Conservation (phyloP, 1,284 basidiomycete species). For the Wolfiporia cocos region DNA sequence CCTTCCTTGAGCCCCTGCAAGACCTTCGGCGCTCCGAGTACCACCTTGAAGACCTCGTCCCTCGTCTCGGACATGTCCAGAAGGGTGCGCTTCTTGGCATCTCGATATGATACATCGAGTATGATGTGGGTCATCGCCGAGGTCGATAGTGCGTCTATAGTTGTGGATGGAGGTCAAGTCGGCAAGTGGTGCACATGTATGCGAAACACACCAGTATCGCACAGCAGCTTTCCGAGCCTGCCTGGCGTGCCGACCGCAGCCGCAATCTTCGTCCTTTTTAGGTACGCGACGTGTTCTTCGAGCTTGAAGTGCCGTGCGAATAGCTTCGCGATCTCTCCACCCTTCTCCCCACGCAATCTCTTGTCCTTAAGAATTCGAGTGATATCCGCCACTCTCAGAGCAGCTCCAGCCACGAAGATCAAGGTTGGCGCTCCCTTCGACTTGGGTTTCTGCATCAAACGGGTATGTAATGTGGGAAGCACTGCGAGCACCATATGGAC, state of each 20-base stretch:
- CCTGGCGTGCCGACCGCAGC: slow-evolving; percentile 80
- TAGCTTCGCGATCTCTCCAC: slow-evolving; percentile 79
- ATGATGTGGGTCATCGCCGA: slow-evolving; percentile 78
- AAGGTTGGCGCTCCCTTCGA: slow-evolving; percentile 72
- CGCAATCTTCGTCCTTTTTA: slow-evolving; percentile 70
- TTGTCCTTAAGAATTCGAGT: slow-evolving; percentile 66
- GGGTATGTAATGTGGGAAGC: slow-evolving; percentile 60
- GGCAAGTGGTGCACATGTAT: not conserved
- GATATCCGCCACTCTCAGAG: slow-evolving; percentile 73
- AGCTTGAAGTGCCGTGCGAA: slow-evolving; percentile 87
- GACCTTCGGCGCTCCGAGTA: slow-evolving; percentile 58
- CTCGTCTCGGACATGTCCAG: slow-evolving; percentile 80
- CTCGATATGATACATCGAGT: slow-evolving; percentile 63
- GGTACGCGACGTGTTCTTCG: slow-evolving; percentile 69
- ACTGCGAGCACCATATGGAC: slow-evolving; percentile 32
- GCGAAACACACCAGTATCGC: slow-evolving; percentile 58
- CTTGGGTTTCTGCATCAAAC: slow-evolving; percentile 69
- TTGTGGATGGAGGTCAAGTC: not conserved
- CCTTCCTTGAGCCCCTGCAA: slow-evolving; percentile 59
- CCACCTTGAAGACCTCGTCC: slow-evolving; percentile 71
- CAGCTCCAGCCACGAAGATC: slow-evolving; percentile 70
- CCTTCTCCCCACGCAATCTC: slow-evolving; percentile 65
- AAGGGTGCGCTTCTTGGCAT: slow-evolving; percentile 68
- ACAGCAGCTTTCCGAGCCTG: slow-evolving; percentile 73
- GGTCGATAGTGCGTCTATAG: slow-evolving; percentile 60